These are phyloP conservation scores for Alternaria incomplexa DNA, from an alignment of 2,329 filamentous ascomycete species.

Conservation along the genomic window DNA sequence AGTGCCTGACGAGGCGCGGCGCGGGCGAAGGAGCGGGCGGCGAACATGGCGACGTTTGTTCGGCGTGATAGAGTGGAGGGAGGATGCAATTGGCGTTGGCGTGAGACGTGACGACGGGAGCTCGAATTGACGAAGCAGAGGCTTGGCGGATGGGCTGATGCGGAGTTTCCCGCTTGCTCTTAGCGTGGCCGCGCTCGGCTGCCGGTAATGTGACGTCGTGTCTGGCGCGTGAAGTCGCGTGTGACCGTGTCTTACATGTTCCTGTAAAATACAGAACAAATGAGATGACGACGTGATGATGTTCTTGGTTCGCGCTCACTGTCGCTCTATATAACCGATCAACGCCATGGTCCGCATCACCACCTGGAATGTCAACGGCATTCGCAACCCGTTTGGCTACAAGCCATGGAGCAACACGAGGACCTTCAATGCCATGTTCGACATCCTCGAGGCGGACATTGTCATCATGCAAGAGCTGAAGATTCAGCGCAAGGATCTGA, in stretches of 20 bases:
- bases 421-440: conserved; percentile 78
- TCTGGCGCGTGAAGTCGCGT: conserved; percentile 7
- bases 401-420: conserved; percentile 58
- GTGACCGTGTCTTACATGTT: conserved; percentile 11
- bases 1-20: conserved; percentile 64
- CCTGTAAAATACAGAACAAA: background rate
- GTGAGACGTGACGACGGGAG: conserved; percentile 26
- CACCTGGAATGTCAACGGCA: conserved; percentile 61
- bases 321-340: conserved; percentile 7
- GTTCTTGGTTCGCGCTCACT: conserved; percentile 3
- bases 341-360: conserved; percentile 74
- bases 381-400: conserved; percentile 61
- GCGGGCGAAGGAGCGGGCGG: conserved; percentile 42
- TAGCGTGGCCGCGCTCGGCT: conserved; percentile 26
- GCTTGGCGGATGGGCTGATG: conserved; percentile 20
- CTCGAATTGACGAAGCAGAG: conserved; percentile 30
- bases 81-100: conserved; percentile 31
- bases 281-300: conserved; percentile 9
- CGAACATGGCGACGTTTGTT: conserved; percentile 38
- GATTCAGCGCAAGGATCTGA: conserved; percentile 89
- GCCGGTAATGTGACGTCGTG: conserved; percentile 34
- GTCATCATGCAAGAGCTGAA: conserved; percentile 96
- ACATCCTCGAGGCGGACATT: conserved; percentile 89
- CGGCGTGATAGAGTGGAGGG: conserved; percentile 42
- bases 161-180: conserved; percentile 22